Evolutionary conservation across 2,329 filamentous ascomycete genomes (phyloP).

Genomic region (Chrysoporthe deuterocubensis): DNA sequence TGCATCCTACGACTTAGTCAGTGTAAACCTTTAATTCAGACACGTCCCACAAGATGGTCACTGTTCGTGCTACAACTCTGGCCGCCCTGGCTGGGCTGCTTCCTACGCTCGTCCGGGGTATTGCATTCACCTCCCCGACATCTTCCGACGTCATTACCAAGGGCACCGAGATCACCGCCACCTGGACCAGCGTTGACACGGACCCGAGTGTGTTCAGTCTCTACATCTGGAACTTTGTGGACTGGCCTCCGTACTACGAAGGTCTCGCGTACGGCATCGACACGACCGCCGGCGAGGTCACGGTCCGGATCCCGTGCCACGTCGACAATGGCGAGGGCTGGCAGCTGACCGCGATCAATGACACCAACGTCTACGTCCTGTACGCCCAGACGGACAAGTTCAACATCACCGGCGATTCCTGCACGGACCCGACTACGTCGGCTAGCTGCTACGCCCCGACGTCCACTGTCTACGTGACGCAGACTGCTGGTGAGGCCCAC

Average conservation of each 20-base stretch:
- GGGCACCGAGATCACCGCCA: constrained; percentile 12
- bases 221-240: constrained; percentile 27
- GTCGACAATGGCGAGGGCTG: constrained; percentile 16
- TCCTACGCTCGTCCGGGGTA: constrained; percentile 17
- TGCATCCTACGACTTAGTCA: neutral
- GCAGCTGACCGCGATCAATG: constrained; percentile 27
- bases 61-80: neutral
- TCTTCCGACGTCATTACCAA: constrained; percentile 6
- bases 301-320: constrained; percentile 20
- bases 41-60: constrained; percentile 1
- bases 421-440: constrained; percentile 15
- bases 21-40: neutral
- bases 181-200: constrained; percentile 19
- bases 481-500: constrained; percentile 4
- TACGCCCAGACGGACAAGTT: constrained; percentile 26
- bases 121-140: constrained; percentile 17
- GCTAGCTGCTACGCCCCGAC: constrained; percentile 14
- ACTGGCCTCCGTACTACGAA: constrained; percentile 25
- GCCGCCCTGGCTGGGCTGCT: constrained; percentile 14
- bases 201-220: constrained; percentile 25
- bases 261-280: constrained; percentile 21
- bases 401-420: constrained; percentile 21
- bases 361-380: constrained; percentile 27
- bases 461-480: constrained; percentile 19
- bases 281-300: constrained; percentile 4